Percentiles rank a stretch among this genome's conserved stretches.
These are phyloP conservation scores for Xylaria sp. DNA, from an alignment of 2,329 filamentous ascomycete species.

Conservation along the genomic window DNA sequence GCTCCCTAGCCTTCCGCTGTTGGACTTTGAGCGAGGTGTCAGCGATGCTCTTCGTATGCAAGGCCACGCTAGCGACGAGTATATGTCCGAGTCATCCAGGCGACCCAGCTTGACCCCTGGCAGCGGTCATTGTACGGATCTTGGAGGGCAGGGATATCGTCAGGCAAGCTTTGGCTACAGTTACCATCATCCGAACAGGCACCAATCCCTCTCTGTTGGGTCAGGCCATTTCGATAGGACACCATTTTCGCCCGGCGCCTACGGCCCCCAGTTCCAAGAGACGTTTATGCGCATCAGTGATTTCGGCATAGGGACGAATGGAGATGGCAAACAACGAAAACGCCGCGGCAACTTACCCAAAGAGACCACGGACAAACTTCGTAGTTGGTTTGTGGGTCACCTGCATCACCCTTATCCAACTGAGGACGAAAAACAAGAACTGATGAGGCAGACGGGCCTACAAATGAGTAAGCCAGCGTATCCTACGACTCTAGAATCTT, in stretches of 20 bases:
- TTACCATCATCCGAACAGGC: slow-evolving; percentile 57
- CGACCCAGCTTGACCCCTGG: slow-evolving; percentile 42
- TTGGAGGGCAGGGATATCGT: slow-evolving; percentile 48
- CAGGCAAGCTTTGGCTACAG: slow-evolving; percentile 51
- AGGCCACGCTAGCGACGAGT: slow-evolving; percentile 52
- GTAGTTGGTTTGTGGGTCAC: slow-evolving; percentile 82
- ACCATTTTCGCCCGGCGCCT: slow-evolving; percentile 56
- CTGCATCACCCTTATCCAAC: slow-evolving; percentile 85
- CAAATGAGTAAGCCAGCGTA: slow-evolving; percentile 73
- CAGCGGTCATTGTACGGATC: slow-evolving; percentile 48
- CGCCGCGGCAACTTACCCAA: slow-evolving; percentile 90
- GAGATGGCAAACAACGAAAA: slow-evolving; percentile 65
- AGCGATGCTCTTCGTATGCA: slow-evolving; percentile 49
- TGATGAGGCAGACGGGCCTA: slow-evolving; percentile 79
- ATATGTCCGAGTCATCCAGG: slow-evolving; percentile 45
- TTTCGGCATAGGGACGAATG: slow-evolving; percentile 52
- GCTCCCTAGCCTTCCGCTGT: slow-evolving; percentile 56
- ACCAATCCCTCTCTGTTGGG: slow-evolving; percentile 59
- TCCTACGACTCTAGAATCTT: background rate
- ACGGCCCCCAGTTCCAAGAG: slow-evolving; percentile 55
- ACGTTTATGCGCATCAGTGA: slow-evolving; percentile 55
- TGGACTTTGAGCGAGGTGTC: slow-evolving; percentile 52
- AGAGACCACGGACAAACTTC: slow-evolving; percentile 83
- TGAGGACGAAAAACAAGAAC: slow-evolving; percentile 85
- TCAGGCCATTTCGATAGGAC: slow-evolving; percentile 57